Evolutionary conservation across 202 grass and related monocot genomes (phyloP).

Genomic region (Carex arenaria): DNA sequence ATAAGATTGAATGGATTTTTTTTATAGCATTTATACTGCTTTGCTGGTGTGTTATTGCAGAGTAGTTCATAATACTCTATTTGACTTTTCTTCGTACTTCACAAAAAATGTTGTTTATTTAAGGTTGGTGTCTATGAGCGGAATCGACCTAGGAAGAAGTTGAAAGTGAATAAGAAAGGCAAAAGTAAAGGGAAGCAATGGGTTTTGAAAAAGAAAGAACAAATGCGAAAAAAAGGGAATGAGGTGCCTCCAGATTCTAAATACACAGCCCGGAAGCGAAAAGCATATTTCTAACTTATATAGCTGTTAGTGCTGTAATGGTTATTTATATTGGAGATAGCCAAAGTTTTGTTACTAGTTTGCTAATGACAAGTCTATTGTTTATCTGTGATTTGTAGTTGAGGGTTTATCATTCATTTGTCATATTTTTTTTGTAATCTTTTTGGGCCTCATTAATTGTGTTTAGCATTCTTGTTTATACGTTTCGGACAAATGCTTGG

Average conservation of each 20-base stretch:
- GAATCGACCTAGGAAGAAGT: conserved; percentile 63
- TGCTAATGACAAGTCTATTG: not conserved
- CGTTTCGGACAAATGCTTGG: not conserved
- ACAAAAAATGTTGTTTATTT: conserved; percentile 2
- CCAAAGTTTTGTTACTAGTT: conserved; percentile 5
- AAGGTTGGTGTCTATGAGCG: conserved; percentile 82
- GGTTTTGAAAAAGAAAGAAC: conserved; percentile 85
- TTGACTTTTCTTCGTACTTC: not conserved
- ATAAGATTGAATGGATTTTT: not conserved
- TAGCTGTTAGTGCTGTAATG: not conserved
- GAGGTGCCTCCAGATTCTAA: conserved; percentile 60
- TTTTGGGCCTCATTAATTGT: not conserved
- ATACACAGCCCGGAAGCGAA: conserved; percentile 82
- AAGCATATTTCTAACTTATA: conserved; percentile 51
- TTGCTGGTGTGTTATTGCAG: not conserved
- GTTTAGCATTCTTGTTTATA: not conserved
- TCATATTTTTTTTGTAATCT: not conserved
- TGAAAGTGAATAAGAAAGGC: conserved; percentile 63
- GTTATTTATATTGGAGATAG: not conserved
- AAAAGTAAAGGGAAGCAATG: conserved; percentile 73
- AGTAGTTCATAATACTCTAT: not conserved
- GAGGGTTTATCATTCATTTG: not conserved
- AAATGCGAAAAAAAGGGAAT: conserved; percentile 66
- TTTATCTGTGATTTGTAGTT: not conserved
- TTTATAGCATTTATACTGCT: not conserved